A percentile compares a stretch with the other conserved stretches of the same genome.
These are phyloP conservation scores for Vaccinium corymbosum DNA, from an alignment of 148 eudicot genomes.

Conservation along the genomic window DNA sequence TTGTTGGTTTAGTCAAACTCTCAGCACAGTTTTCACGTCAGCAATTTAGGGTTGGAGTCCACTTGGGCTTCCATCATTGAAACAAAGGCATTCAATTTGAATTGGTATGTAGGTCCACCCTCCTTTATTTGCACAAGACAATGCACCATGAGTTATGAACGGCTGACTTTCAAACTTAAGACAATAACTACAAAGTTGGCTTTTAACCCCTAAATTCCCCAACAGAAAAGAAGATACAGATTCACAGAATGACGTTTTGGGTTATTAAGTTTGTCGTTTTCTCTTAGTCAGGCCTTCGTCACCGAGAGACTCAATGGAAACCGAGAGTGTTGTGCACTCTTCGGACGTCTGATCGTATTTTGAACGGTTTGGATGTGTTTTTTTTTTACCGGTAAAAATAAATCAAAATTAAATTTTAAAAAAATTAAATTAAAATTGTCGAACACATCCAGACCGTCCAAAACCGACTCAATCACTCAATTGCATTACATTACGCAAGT, in stretches of 20 bases:
- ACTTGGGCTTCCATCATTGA: slow-evolving; percentile 6
- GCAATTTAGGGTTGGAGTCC: not conserved
- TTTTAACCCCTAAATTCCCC: not conserved
- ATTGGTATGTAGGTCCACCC: slow-evolving; percentile 9
- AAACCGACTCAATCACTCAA: too few species aligned
- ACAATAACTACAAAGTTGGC: not conserved
- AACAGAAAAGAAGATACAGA: not conserved
- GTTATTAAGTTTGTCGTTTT: not conserved
- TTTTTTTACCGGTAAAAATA: too few species aligned
- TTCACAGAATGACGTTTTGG: not conserved
- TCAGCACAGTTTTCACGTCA: too few species aligned
- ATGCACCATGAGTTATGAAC: not conserved
- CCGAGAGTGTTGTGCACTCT: too few species aligned
- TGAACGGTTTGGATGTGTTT: too few species aligned
- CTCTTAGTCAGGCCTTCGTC: not conserved
- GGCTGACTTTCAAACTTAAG: not conserved
- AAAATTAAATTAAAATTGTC: too few species aligned
- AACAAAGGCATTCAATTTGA: not conserved
- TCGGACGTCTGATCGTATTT: too few species aligned
- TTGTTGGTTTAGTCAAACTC: too few species aligned
- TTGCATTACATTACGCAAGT: not conserved
- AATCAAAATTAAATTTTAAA: too few species aligned
- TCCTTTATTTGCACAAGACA: not conserved
- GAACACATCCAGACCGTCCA: too few species aligned
- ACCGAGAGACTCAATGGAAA: not conserved